Base-by-base conservation (phyloP, 306 rosid genomes). In the Pterocarpus macrocarpus region DNA sequence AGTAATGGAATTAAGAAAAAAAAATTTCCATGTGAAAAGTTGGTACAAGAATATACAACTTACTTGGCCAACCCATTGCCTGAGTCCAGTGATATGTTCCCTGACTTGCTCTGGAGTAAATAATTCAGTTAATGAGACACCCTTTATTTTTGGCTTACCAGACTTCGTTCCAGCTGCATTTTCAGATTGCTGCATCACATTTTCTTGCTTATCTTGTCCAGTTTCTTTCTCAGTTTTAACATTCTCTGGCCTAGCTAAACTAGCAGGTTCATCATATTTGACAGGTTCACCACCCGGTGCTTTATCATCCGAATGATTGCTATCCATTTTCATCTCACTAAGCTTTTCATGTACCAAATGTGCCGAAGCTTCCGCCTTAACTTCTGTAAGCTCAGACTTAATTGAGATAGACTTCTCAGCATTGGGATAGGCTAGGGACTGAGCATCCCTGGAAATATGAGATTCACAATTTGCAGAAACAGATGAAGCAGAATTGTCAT, bases 41-140 rank as follows among this genome's bases (percentile, higher is more conserved):
- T 45, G 22, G 56, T 64, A 50, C 41, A 35, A 57, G 58, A 71
- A 78, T 66, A 64, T 36, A 67, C 74, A 61, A 84, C 92, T 81
- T 88, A 96, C 99, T 89, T 92, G 97, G 83, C 99, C 99, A 90
- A 96, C 96, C 99, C 99, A 96, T 82, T 84, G 96, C 90, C 98
- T 87, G 80, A 96, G 97, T 79, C 99, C 94, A 36, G 36, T 74
- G 64, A 93, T 96, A 68, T 96, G 99, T 45, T 88, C 93, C 85
- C 92, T 87, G 80, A 96, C 96, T 85, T 93, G 97, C 88, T 96
- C 97, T 8, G 99, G 99, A 58, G 98, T 92, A 79, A 96, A 96
- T 83, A 96, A 78, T 63, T 96, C 98, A 56, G 96, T 93, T 78
- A 96, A 62, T 39, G 99, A 96, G 65, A 96, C 99, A 38, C 97